Evolutionary conservation across 495 filamentous ascomycete genomes (phyloP).

Genomic region (Penicillium nucicola): DNA sequence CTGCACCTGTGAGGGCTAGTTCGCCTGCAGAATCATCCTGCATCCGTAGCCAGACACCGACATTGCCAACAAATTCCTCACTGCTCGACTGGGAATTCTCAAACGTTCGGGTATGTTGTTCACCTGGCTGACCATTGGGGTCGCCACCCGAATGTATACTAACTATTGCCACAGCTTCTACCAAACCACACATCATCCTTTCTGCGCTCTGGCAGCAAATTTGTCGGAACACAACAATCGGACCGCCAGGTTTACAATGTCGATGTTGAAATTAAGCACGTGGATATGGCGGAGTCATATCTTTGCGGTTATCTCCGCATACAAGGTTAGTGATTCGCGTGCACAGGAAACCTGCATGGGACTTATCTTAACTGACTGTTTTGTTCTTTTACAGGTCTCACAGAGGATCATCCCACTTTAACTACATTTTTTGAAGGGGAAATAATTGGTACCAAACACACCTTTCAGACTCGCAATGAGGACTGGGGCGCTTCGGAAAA

Average conservation of each 20-base stretch:
- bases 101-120: slow-evolving; percentile 56
- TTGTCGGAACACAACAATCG: slow-evolving; percentile 86
- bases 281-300: slow-evolving; percentile 92
- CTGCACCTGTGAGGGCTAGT: slow-evolving; percentile 30
- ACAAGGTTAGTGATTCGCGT: slow-evolving; percentile 63
- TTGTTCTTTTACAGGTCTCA: slow-evolving; percentile 61
- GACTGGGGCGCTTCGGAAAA: slow-evolving; percentile 92
- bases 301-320: slow-evolving; percentile 95
- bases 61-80: slow-evolving; percentile 34
- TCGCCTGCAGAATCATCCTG: slow-evolving; percentile 31
- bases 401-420: slow-evolving; percentile 90
- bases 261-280: slow-evolving; percentile 93
- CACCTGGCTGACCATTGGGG: neutral
- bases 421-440: slow-evolving; percentile 99
- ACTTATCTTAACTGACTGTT: slow-evolving; percentile 4
- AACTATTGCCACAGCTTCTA: slow-evolving; percentile 29
- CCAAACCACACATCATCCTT: slow-evolving; percentile 70
- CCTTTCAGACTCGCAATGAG: slow-evolving; percentile 84
- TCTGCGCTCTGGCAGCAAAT: slow-evolving; percentile 83
- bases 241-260: slow-evolving; percentile 91
- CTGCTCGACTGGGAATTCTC: slow-evolving; percentile 64
- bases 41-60: slow-evolving; percentile 25
- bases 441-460: slow-evolving; percentile 93
- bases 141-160: slow-evolving; percentile 9
- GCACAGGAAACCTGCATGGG: slow-evolving; percentile 15